phyloP scores from a whole-genome alignment of 345 rosid genomes.

The Arabis alpina region DNA sequence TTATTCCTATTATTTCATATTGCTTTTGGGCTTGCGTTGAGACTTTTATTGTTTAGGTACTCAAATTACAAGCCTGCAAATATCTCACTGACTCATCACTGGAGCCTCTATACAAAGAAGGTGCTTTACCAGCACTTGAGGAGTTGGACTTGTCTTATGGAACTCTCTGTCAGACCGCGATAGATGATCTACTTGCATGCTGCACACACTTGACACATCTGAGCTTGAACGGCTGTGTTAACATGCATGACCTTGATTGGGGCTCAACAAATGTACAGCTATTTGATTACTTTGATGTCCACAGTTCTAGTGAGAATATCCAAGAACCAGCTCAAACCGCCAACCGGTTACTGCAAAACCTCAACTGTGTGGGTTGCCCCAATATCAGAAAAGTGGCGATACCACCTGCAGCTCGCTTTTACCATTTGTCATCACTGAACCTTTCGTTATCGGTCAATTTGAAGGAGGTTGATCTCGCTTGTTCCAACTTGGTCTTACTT shows the following conservation, averaged over 20 bases:
- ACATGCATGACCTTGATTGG: slow-evolving; percentile 98
- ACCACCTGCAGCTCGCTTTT: slow-evolving; percentile 79
- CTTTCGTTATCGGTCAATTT: slow-evolving; percentile 81
- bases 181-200: slow-evolving; percentile 91
- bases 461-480: slow-evolving; percentile 86
- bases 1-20: neutral
- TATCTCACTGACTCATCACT: slow-evolving; percentile 82
- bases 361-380: slow-evolving; percentile 90
- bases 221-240: slow-evolving; percentile 92
- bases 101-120: slow-evolving; percentile 90
- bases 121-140: slow-evolving; percentile 76
- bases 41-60: slow-evolving; percentile 53
- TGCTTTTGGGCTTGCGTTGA: slow-evolving; percentile 19
- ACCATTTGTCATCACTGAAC: slow-evolving; percentile 76
- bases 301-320: slow-evolving; percentile 40
- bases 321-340: slow-evolving; percentile 52
- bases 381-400: slow-evolving; percentile 88
- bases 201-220: slow-evolving; percentile 92
- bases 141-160: slow-evolving; percentile 97
- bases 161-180: slow-evolving; percentile 86
- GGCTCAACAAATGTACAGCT: slow-evolving; percentile 55
- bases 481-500: slow-evolving; percentile 71
- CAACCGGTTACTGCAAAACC: slow-evolving; percentile 83
- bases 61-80: slow-evolving; percentile 97
- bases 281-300: slow-evolving; percentile 44